Base-by-base conservation (phyloP, 1,139 yeast genomes). In the Saccharomyces hybrid region DNA sequence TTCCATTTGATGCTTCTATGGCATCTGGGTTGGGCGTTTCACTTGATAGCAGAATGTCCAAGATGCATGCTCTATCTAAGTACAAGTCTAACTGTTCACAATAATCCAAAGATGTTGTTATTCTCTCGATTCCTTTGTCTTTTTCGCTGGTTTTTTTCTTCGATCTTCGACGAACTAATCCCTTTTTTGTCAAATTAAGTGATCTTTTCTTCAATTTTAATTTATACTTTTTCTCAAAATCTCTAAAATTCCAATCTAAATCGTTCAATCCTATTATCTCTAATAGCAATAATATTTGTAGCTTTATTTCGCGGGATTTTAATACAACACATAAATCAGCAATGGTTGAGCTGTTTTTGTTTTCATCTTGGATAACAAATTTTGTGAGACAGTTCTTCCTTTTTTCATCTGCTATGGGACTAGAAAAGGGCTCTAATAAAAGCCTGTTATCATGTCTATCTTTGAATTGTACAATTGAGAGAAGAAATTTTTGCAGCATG, bases 241-340 rank as follows among this genome's bases (percentile, higher is more conserved):
- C 64, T 57, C 56, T 62, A 53, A 59, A 64, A 44, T 58, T 69
- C 0, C 48, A 26, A 70, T 65, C 76, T 57, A 61, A 64, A 57
- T 58, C 68, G 57, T 63, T 57, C 13, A 62, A 46, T 26, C 58
- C 49, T 8, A 73, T 64, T 4, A 70, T 52, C 63, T 86, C 93
- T 51, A 85, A 66, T 2, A 83, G 64, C 0, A 85, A 60, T 1
- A 85, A 68, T 0, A 84, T 72, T 63, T 86, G 95, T 20, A 86
- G 69, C 62, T 84, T 88, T 0, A 86, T 80, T 61, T 86, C 95
- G 44, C 91, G 73, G 0, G 81, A 71, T 61, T 84, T 85, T 54
- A 84, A 70, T 27, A 67, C 55, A 5, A 49, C 51, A 1, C 52
- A 38, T 4, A 67, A 31, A 31, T 61, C 65, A 3, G 47, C 42